These are phyloP conservation scores for Arctium minus DNA, from an alignment of 129 eudicot genomes.

Conservation along the genomic window DNA sequence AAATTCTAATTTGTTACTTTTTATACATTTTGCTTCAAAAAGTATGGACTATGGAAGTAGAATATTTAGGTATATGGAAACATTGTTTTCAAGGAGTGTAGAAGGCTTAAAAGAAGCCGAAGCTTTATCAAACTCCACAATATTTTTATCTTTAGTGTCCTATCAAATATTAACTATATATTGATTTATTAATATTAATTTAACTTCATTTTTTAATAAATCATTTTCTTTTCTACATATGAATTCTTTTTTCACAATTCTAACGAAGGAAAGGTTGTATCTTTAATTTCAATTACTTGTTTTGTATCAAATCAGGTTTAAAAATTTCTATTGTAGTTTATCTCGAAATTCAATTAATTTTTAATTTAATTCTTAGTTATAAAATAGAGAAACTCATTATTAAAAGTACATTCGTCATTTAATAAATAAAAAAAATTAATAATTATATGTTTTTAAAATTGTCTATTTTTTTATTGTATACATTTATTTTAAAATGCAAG, in stretches of 20 bases:
- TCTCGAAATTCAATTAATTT: too few relatives aligned
- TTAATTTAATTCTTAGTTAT: too few relatives aligned
- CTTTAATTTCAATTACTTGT: not conserved
- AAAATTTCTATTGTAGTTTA: too few relatives aligned
- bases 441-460: too few relatives aligned
- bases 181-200: not conserved
- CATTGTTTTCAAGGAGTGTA: not conserved
- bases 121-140: not conserved
- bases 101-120: not conserved
- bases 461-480: too few relatives aligned
- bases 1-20: not conserved
- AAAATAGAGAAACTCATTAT: too few relatives aligned
- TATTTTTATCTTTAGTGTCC: not conserved
- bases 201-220: not conserved
- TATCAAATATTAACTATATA: not conserved
- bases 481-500: too few relatives aligned
- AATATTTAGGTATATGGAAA: not conserved
- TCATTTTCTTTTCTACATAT: not conserved
- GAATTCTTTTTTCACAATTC: too few relatives aligned
- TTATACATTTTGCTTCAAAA: not conserved
- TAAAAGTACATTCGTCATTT: too few relatives aligned
- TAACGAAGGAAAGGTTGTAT: not conserved
- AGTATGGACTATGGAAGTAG: not conserved
- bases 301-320: too few relatives aligned
- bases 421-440: too few relatives aligned